Percentiles rank a stretch among this genome's conserved stretches.
phyloP scores from a whole-genome alignment of 306 rosid species.

The Vigna hirtella region DNA sequence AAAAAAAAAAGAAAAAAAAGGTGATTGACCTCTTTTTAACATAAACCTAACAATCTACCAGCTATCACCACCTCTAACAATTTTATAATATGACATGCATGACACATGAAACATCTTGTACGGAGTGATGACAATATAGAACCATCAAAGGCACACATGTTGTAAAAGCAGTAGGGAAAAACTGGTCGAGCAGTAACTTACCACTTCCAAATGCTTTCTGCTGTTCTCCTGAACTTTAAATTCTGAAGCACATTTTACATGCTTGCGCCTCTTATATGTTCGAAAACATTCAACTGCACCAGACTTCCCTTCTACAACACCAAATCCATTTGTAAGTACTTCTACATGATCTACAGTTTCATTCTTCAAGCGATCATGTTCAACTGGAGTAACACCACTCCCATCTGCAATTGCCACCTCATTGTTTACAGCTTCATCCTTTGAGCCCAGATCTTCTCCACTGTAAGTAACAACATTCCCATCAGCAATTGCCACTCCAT shows the following conservation, averaged over 20 bases:
- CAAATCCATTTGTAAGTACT: constrained; percentile 42
- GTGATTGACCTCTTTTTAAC: constrained; percentile 7
- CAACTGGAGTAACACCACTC: constrained; percentile 42
- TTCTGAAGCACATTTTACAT: constrained; percentile 52
- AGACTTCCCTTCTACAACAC: constrained; percentile 48
- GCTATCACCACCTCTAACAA: constrained; percentile 2
- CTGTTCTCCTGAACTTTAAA: constrained; percentile 54
- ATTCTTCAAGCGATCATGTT: constrained; percentile 46
- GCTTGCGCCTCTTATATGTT: constrained; percentile 93
- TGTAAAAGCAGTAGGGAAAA: constrained; percentile 42
- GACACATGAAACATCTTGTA: constrained; percentile 8
- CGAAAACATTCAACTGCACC: constrained; percentile 50
- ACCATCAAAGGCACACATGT: constrained; percentile 31
- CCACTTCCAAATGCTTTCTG: constrained; percentile 50
- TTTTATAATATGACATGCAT: constrained; percentile 5
- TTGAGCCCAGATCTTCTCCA: constrained; percentile 37
- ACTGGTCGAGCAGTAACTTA: constrained; percentile 59
- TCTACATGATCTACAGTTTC: constrained; percentile 49
- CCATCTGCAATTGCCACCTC: constrained; percentile 38
- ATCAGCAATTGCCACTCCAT: constrained; percentile 44
- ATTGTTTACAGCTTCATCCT: constrained; percentile 40
- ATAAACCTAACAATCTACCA: constrained; percentile 9
- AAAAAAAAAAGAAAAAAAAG: background rate
- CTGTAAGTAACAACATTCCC: constrained; percentile 44
- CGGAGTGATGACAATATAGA: constrained; percentile 7